Evolutionary conservation across 371 early-diverging fungal genomes (phyloP), one percentile per base, ranked within the genome.

Genomic region (Conidiobolus incongruus): DNA sequence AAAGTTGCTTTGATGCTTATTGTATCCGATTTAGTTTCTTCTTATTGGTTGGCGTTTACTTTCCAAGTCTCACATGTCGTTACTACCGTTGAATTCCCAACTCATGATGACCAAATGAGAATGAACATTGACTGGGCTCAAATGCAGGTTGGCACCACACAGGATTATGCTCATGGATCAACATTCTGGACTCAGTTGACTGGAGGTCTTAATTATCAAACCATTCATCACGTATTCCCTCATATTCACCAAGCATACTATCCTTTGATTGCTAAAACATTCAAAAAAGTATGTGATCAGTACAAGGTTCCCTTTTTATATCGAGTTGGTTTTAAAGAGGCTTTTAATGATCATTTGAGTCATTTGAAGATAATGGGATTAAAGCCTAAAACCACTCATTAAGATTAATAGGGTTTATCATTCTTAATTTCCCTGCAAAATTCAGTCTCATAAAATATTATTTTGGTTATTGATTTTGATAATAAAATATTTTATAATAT

Each of bases 61-160:
- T 70, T 70, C 54, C 69, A 70, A 48, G 71, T 66, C n/a, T 67
- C 66, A 53, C 71, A 70, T 33, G 71, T 70, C 4, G 67, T 67
- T 0, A 55, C 54, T 35, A 65, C 66, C 24, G 63, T 65, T 7
- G 54, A 60, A 38, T 70, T 35, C 29, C 6, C 17, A 29, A 32
- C 42, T 32, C 19, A 69, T 5, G 61, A 69, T 47, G 53, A 52
- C 46, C 50, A 51, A 15, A 62, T 58, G 29, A 26, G 60, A 2
- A 58, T 67, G 11, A 42, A 53, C 37, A 58, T 52, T 42, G 71
- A 70, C 49, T 70, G 71, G 71, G 68, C 68, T 35, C 62, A 62
- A 5, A 59, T 70, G 62, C 71, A 70, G 50, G 58, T 69, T 17
- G 52, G 52, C 23, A 69, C 70, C 4, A 64, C 71, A 11, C 68